A percentile compares a stretch with the other conserved stretches of the same genome.
Evolutionary conservation across 306 rosid genomes (phyloP).

Genomic region (Quercus robur): DNA sequence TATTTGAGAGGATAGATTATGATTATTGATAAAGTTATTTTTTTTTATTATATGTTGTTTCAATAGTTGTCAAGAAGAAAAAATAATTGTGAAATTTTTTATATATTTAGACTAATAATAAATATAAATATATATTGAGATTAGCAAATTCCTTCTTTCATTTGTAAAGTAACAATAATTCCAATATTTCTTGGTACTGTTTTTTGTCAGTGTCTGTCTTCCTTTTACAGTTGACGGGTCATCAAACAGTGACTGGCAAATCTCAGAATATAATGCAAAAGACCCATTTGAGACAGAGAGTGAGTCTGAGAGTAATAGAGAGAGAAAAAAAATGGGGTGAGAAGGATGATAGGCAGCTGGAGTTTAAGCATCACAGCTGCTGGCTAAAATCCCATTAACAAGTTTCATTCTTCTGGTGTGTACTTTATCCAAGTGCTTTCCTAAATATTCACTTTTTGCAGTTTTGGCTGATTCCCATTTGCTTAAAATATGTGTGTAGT

Average conservation of each 20-base stretch:
- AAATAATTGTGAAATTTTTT: not conserved
- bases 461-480: slow-evolving; percentile 32
- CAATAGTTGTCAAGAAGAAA: not conserved
- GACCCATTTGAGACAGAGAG: slow-evolving; percentile 27
- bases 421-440: slow-evolving; percentile 31
- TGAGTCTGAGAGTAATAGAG: slow-evolving; percentile 11
- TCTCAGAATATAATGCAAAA: slow-evolving; percentile 27
- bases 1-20: too few relatives aligned
- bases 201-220: slow-evolving; percentile 23
- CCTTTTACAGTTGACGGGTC: slow-evolving; percentile 46
- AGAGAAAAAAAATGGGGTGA: slow-evolving; percentile 55
- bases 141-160: too few relatives aligned
- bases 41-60: too few relatives aligned
- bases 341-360: slow-evolving; percentile 33
- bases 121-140: too few relatives aligned
- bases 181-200: not conserved
- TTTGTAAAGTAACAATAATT: not conserved
- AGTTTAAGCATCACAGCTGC: slow-evolving; percentile 30
- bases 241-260: slow-evolving; percentile 33
- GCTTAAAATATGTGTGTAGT: slow-evolving; percentile 26
- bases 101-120: too few relatives aligned
- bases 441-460: slow-evolving; percentile 22
- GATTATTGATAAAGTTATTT: too few relatives aligned
- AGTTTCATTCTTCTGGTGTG: slow-evolving; percentile 26
- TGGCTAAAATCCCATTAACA: slow-evolving; percentile 32